Evolutionary conservation across 2,329 filamentous ascomycete species (phyloP), one percentile per base, ranked within the genome.

Genomic region (Xylariaceae sp.): DNA sequence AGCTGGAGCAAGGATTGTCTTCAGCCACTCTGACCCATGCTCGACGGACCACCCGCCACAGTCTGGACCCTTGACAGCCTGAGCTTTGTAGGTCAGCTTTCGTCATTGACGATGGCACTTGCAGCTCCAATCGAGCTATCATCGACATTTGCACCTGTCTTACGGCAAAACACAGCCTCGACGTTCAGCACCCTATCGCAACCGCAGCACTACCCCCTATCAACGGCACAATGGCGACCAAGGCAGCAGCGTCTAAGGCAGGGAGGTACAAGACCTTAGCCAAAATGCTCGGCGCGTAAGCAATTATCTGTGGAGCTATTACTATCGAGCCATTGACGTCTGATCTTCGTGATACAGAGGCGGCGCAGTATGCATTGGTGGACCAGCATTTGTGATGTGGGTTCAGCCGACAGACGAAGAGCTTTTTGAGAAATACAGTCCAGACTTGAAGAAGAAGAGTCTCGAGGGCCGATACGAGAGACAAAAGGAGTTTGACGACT

Each of bases 401-500:
- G 75, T 95, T 43, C 82, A 82, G 42, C 94, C 94, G 2, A 87
- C 88, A 12, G 91, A 97, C 63, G 94, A 97, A 71, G 91, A 97
- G 74, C 80, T 99, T 40, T 91, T 95, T 77, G 79, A 90, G 75
- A 84, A 81, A 71, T 97, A 97, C 75, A 97, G 93, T 71, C 93
- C 93, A 1, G 94, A 97, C 33, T 81, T 99, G n/a, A 89, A 94
- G 68, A 89, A 89, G 70, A 83, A 88, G 66, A 91, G 89, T 56
- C 75, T 96, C n/a, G 91, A 92, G 70, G 82, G 86, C 53, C 82
- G 90, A 16, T 79, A 87, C 52, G 83, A 88, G 68, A 82, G 82
- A 54, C 84, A 94, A 66, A 81, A 92, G 71, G 91, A 97, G 53
- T 96, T 96, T 63, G 89, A 97, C 66, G 82, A 91, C 50, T 97